Base-by-base conservation (phyloP, 495 filamentous ascomycete species). In the Aspergillus cavernicola region DNA sequence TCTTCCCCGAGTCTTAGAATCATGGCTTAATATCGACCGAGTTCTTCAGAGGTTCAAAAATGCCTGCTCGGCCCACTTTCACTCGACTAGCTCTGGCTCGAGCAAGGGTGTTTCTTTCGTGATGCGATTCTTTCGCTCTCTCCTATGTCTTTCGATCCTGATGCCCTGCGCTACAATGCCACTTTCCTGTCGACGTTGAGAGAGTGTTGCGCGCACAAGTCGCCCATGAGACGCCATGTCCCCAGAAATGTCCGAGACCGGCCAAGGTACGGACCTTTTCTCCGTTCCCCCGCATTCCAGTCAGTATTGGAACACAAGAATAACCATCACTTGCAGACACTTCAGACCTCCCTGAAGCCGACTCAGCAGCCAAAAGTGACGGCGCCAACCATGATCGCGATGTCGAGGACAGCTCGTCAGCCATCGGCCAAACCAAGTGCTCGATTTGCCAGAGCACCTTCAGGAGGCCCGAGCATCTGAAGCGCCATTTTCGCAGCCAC, bases 401-500 rank as follows among this genome's bases (percentile, higher is more conserved):
- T 22, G 53, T 58, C 24, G 54, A 64, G 26, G 23, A 58, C 12
- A 38, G 29, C 29, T 45, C 62, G 1, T 38, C 53, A 6, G 44
- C 42, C 45, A 20, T 50, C 11, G 61, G 64, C 11, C 68, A 67
- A 40, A 61, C 64, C 2, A 66, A 73, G 66, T 83, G 80, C 51
- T 68, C 70, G 4, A 66, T 75, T 26, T 83, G 80, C 47, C 65
- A 72, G 38, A 79, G 72, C 19, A 79, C 77, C 9, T 89, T 89
- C 61, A 80, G 83, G 35, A 69, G 86, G 58, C 75, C 83, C 15
- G 86, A 89, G 60, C 85, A 89, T 66, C 63, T 89, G 36, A 89
- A 87, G 66, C 75, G 86, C 26, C 85, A 89, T 66, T 72, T 86
- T 54, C 78, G 85, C 35, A 85, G 84, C 41, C 86, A 89, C 61